A percentile compares a stretch with the other conserved stretches of the same genome.
phyloP scores from a whole-genome alignment of 1,139 yeast genomes.

The Chernovozyma sophiae-reginae region DNA sequence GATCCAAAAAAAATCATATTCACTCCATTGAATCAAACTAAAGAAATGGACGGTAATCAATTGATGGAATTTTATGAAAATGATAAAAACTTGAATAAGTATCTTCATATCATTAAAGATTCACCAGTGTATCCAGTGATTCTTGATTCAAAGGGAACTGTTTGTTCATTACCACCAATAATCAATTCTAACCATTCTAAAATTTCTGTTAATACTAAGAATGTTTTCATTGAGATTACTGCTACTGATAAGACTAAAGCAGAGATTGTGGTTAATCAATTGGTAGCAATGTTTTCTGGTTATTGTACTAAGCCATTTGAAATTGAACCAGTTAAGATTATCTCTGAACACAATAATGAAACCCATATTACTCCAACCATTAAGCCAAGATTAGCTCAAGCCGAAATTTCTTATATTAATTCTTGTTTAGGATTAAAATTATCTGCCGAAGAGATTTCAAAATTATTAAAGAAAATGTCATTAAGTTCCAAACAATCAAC shows the following conservation, averaged over 20 bases:
- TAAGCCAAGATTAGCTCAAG: conserved; percentile 61
- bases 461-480: conserved; percentile 77
- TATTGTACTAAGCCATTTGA: conserved; percentile 75
- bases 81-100: conserved; percentile 87
- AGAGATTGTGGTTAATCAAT: conserved; percentile 83
- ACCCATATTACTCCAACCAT: conserved; percentile 76
- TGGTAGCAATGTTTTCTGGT: conserved; percentile 93
- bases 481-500: conserved; percentile 57
- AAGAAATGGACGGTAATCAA: conserved; percentile 69
- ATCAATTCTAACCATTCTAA: conserved; percentile 92
- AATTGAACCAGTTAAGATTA: conserved; percentile 83
- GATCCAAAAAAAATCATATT: conserved; percentile 76
- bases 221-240: conserved; percentile 89
- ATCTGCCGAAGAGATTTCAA: conserved; percentile 61
- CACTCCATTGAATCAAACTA: conserved; percentile 80
- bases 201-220: conserved; percentile 77
- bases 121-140: conserved; percentile 91
- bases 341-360: conserved; percentile 78
- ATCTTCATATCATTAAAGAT: conserved; percentile 80
- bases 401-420: conserved; percentile 84
- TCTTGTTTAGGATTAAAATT: conserved; percentile 83
- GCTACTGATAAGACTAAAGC: conserved; percentile 94
- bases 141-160: conserved; percentile 70
- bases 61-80: conserved; percentile 87
- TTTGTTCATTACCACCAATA: conserved; percentile 94